Conservation (phyloP, 352 stramenopile species). For the Sclerospora graminicola region DNA sequence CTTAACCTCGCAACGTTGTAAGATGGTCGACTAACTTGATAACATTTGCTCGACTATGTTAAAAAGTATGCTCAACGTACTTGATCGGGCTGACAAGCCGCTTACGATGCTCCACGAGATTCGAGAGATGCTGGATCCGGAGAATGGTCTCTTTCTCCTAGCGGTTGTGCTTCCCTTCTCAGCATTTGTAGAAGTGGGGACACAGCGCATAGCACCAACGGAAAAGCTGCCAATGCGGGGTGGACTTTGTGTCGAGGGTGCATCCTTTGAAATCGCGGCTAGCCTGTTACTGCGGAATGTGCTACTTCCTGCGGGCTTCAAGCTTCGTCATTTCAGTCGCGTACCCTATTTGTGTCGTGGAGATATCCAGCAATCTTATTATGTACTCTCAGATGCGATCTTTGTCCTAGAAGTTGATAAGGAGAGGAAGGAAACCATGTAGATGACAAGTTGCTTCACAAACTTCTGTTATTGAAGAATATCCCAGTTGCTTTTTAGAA, state of each 20-base stretch:
- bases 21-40: not conserved
- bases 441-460: conserved; percentile 4
- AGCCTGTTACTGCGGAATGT: conserved; percentile 57
- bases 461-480: not conserved
- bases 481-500: not conserved
- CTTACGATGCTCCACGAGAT: conserved; percentile 72
- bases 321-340: conserved; percentile 67
- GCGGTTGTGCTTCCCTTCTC: conserved; percentile 75
- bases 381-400: conserved; percentile 77
- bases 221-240: conserved; percentile 63
- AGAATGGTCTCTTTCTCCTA: conserved; percentile 65
- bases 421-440: no score
- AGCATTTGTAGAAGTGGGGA: conserved; percentile 75
- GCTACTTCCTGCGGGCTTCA: conserved; percentile 56
- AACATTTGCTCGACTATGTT: conserved; percentile 13
- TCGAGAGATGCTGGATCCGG: conserved; percentile 53
- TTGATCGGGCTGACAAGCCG: conserved; percentile 73
- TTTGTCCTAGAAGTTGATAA: conserved; percentile 64
- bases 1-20: conserved; percentile 11
- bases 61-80: conserved; percentile 66
- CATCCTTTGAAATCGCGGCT: conserved; percentile 57
- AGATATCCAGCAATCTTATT: conserved; percentile 71
- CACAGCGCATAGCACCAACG: conserved; percentile 39
- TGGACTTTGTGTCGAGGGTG: conserved; percentile 44
- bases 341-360: conserved; percentile 78